Conservation (phyloP, 441 rosid species). For the Gossypium davidsonii region DNA sequence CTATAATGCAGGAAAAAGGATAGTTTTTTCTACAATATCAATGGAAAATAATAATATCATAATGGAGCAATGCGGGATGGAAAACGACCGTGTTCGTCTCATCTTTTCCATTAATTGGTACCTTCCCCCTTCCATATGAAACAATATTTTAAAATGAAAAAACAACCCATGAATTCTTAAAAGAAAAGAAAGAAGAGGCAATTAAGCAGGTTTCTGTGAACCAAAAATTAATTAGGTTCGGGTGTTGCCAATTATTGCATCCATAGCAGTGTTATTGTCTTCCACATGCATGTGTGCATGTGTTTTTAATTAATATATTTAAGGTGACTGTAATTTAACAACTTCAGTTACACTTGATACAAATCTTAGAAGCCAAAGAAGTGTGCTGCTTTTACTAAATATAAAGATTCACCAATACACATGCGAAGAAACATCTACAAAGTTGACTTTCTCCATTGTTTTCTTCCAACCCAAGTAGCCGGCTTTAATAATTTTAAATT, state of each 20-base stretch:
- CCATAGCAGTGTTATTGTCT: not conserved
- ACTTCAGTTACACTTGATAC: not conserved
- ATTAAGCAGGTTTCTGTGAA: not conserved
- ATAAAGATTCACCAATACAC: not conserved
- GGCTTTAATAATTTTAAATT: no score
- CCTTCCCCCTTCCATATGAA: not conserved
- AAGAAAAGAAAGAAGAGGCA: no score
- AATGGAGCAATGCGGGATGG: no score
- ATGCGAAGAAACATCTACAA: not conserved
- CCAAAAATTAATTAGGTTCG: not conserved
- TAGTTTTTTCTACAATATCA: no score
- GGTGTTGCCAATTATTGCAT: not conserved
- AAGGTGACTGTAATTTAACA: not conserved
- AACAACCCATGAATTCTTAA: not conserved
- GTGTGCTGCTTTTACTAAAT: not conserved
- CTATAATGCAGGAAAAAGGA: no score
- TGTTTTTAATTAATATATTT: not conserved
- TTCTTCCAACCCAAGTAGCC: not conserved
- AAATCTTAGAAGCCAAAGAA: not conserved
- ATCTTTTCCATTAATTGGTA: not conserved
- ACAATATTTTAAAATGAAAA: not conserved
- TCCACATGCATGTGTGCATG: not conserved
- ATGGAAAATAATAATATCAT: no score
- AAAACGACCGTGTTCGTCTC: not conserved
- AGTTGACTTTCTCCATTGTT: not conserved